These are phyloP conservation scores for Hibiscus mutabilis DNA, from an alignment of 345 rosid species.

Conservation along the genomic window DNA sequence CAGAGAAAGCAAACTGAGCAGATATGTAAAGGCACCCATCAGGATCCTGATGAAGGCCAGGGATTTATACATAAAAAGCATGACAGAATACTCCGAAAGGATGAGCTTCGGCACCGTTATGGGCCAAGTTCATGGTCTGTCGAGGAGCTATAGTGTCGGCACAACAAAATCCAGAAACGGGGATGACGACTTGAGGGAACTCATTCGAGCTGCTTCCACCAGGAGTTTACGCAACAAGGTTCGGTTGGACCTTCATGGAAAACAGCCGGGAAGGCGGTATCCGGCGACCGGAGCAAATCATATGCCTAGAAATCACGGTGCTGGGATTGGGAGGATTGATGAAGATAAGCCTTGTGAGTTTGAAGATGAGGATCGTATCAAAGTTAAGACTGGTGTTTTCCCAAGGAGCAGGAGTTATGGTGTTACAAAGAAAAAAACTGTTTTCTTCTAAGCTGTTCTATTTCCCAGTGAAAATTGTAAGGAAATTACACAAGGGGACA, in stretches of 20 bases:
- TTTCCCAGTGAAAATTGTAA: not conserved
- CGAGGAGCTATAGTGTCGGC: constrained; percentile 26
- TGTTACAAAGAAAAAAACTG: constrained; percentile 17
- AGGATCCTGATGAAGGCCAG: constrained; percentile 43
- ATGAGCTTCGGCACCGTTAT: constrained; percentile 21
- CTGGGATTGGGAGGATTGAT: constrained; percentile 61
- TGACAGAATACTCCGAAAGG: constrained; percentile 52
- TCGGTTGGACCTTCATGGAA: not conserved
- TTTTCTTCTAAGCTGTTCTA: constrained; percentile 1
- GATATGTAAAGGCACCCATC: constrained; percentile 36
- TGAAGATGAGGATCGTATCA: constrained; percentile 16
- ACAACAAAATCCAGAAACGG: constrained; percentile 25
- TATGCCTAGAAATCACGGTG: constrained; percentile 33
- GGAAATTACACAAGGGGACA: not conserved
- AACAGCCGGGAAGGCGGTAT: not conserved
- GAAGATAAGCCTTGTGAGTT: constrained; percentile 62
- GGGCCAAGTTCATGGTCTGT: constrained; percentile 37
- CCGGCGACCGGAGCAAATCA: not conserved
- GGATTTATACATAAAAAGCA: constrained; percentile 53
- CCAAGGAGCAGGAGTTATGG: constrained; percentile 44
- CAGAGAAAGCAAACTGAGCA: constrained; percentile 30
- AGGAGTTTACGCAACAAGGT: constrained; percentile 21
- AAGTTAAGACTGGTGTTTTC: not conserved
- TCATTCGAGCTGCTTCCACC: constrained; percentile 41
- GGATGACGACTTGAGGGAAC: constrained; percentile 40